A percentile compares a stretch with the other conserved stretches of the same genome.
phyloP scores from a whole-genome alignment of 345 rosid genomes.

The Eucalyptus coolabah region DNA sequence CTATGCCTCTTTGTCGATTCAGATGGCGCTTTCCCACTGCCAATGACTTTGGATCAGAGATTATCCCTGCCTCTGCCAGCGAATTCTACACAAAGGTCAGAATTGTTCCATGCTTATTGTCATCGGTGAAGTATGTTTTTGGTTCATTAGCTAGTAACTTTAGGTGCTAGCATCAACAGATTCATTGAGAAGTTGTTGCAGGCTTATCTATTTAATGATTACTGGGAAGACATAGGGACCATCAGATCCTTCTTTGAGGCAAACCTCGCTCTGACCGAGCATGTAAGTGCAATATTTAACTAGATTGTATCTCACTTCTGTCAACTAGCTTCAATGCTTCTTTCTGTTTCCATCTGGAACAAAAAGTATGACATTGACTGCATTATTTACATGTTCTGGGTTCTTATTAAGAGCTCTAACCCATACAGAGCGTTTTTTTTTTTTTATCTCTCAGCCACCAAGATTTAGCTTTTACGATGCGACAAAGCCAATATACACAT shows the following conservation, averaged over 20 bases:
- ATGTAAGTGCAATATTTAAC: slow-evolving; percentile 27
- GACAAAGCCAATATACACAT: slow-evolving; percentile 78
- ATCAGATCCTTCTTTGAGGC: slow-evolving; percentile 94
- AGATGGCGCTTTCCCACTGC: slow-evolving; percentile 99
- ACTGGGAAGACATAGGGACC: slow-evolving; percentile 98
- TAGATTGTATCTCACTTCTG: background rate
- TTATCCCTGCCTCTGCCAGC: slow-evolving; percentile 86
- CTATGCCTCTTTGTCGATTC: background rate
- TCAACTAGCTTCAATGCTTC: background rate
- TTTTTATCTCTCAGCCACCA: slow-evolving; percentile 48
- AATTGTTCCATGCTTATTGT: background rate
- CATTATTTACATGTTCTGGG: background rate
- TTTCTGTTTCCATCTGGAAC: background rate
- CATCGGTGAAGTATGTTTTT: background rate
- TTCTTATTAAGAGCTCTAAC: background rate
- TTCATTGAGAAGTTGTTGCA: background rate
- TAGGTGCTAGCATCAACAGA: background rate
- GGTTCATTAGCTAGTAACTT: background rate
- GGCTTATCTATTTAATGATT: slow-evolving; percentile 93
- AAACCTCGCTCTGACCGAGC: slow-evolving; percentile 87
- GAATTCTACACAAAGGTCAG: slow-evolving; percentile 62
- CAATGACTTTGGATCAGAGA: slow-evolving; percentile 94
- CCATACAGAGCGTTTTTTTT: background rate
- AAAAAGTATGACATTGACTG: background rate
- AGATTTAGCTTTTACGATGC: slow-evolving; percentile 94